These are phyloP conservation scores for Solidago caesia DNA, from an alignment of 129 eudicot species.

Conservation along the genomic window DNA sequence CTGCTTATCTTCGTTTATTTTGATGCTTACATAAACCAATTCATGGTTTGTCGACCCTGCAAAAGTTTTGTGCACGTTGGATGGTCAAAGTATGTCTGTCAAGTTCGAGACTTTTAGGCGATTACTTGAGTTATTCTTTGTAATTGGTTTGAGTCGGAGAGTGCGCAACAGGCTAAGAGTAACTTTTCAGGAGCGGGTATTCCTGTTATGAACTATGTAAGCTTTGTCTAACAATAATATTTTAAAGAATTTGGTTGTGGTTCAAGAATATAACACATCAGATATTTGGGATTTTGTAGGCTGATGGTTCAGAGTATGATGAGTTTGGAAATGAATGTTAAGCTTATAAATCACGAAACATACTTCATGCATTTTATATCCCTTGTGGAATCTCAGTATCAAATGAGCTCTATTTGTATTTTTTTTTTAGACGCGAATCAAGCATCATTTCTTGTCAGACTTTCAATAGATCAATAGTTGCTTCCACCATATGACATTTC, in stretches of 20 bases:
- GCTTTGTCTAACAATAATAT: slow-evolving; percentile 20
- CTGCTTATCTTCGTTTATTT: slow-evolving; percentile 30
- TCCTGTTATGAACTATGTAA: slow-evolving; percentile 59
- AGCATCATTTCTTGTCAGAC: no score
- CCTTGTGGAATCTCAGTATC: no score
- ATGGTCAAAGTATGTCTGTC: slow-evolving; percentile 2
- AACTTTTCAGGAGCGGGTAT: slow-evolving; percentile 54
- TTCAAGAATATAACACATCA: background rate
- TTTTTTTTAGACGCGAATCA: no score
- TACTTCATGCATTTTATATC: no score
- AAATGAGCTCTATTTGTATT: no score
- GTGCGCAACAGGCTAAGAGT: slow-evolving; percentile 50
- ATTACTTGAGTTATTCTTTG: slow-evolving; percentile 33
- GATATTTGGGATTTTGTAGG: slow-evolving; percentile 44
- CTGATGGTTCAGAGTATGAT: slow-evolving; percentile 80
- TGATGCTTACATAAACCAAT: slow-evolving; percentile 24
- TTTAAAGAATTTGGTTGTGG: background rate
- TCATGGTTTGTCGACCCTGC: slow-evolving; percentile 26
- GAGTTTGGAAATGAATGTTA: slow-evolving; percentile 73
- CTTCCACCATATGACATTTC: no score
- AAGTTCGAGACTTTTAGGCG: background rate
- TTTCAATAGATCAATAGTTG: no score
- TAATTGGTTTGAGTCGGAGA: slow-evolving; percentile 44
- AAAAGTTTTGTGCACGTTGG: slow-evolving; percentile 22
- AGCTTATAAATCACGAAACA: no score